phyloP scores from a whole-genome alignment of 73 alveolate species.

The Paramecium primaurelia region DNA sequence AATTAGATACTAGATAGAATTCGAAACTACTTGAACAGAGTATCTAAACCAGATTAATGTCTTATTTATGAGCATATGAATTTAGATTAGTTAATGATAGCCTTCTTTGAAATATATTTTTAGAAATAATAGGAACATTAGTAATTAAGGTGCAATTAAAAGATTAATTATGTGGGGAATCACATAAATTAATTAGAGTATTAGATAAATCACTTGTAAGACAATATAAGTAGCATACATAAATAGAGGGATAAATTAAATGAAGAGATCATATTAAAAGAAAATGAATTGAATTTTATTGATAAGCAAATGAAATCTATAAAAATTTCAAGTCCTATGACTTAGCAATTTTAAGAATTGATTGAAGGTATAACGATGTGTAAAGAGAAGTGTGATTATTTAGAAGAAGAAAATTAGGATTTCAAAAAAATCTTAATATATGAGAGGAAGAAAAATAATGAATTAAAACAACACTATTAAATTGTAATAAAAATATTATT shows the following conservation, averaged over 20 bases:
- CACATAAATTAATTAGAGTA: background rate
- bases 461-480: background rate
- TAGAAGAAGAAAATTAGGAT: background rate
- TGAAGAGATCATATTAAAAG: background rate
- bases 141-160: background rate
- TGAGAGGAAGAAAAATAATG: background rate
- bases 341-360: background rate
- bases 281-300: background rate
- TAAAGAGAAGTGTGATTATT: background rate
- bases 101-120: background rate
- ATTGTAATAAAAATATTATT: background rate
- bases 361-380: slow-evolving; percentile 2
- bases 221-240: background rate
- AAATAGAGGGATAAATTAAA: background rate
- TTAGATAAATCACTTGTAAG: background rate
- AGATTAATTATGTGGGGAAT: background rate
- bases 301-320: background rate
- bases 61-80: background rate
- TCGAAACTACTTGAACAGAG: background rate
- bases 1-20: background rate
- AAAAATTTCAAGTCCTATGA: background rate
- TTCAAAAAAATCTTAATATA: background rate
- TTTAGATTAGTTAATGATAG: background rate
- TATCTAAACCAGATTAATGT: background rate
- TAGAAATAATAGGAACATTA: background rate